Percentiles rank a stretch among this genome's conserved stretches.
Evolutionary conservation across 2,329 filamentous ascomycete species (phyloP).

Genomic region (Curvularia eragrostidis): DNA sequence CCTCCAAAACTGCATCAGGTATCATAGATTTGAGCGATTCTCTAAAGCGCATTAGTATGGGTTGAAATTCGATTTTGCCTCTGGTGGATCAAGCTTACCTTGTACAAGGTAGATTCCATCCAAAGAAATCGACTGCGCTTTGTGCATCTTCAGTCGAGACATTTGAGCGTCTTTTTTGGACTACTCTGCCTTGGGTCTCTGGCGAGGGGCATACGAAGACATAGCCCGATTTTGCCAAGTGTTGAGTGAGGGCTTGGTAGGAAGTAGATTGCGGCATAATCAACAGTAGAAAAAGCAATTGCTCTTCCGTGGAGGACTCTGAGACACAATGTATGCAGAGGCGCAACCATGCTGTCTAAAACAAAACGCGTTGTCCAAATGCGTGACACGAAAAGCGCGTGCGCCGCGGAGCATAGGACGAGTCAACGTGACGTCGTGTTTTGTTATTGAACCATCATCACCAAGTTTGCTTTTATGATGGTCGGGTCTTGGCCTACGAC

Average conservation of each 20-base stretch:
- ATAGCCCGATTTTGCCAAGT: constrained; percentile 24
- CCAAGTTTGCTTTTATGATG: constrained; percentile 2
- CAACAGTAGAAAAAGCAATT: neutral
- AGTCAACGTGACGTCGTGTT: constrained; percentile 28
- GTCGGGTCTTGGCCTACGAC: constrained; percentile 4
- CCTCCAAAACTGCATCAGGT: constrained; percentile 22
- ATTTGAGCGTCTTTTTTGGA: constrained; percentile 22
- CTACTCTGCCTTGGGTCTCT: constrained; percentile 29
- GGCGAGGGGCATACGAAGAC: constrained; percentile 32
- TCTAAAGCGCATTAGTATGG: constrained; percentile 11
- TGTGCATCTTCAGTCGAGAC: constrained; percentile 23
- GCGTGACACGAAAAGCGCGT: neutral
- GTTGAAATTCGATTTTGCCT: neutral
- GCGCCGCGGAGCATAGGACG: constrained; percentile 15
- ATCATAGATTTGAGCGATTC: constrained; percentile 21
- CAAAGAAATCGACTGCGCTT: constrained; percentile 31
- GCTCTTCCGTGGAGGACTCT: constrained; percentile 9
- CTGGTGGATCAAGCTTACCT: constrained; percentile 11
- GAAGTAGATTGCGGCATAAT: constrained; percentile 19
- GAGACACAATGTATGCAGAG: constrained; percentile 1
- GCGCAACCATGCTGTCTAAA: neutral
- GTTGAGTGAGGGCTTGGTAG: constrained; percentile 22
- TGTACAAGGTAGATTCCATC: constrained; percentile 30
- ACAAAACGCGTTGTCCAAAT: neutral
- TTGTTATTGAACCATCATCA: constrained; percentile 4